These are phyloP conservation scores for Pythium coloratum DNA, from an alignment of 352 stramenopile species.

Conservation along the genomic window DNA sequence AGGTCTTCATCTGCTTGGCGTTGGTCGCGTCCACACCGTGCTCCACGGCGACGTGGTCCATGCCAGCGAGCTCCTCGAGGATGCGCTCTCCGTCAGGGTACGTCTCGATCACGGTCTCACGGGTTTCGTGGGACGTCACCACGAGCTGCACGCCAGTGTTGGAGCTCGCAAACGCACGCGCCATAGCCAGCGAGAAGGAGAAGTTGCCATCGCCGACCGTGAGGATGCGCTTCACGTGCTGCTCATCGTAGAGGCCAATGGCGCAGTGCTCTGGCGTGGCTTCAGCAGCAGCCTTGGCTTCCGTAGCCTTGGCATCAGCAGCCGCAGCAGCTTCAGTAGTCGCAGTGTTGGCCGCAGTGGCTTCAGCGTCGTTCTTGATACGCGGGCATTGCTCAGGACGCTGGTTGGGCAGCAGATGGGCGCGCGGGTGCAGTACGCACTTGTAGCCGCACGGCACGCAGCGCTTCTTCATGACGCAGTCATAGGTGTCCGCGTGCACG, in stretches of 20 bases:
- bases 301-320: background rate
- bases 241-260: slow-evolving; percentile 66
- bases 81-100: slow-evolving; percentile 90
- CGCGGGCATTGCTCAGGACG: slow-evolving; percentile 75
- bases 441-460: slow-evolving; percentile 90
- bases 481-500: slow-evolving; percentile 67
- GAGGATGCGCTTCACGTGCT: slow-evolving; percentile 57
- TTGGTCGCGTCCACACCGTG: slow-evolving; percentile 93
- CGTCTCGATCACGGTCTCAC: slow-evolving; percentile 80
- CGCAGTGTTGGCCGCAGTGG: background rate
- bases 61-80: slow-evolving; percentile 62
- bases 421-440: slow-evolving; percentile 62
- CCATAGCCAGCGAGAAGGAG: slow-evolving; percentile 92
- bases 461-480: slow-evolving; percentile 57
- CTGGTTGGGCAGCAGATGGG: slow-evolving; percentile 66
- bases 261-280: slow-evolving; percentile 10
- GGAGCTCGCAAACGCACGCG: slow-evolving; percentile 44
- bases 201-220: slow-evolving; percentile 97
- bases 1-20: slow-evolving; percentile 63
- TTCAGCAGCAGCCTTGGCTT: background rate
- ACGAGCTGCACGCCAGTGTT: slow-evolving; percentile 55
- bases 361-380: slow-evolving; percentile 25
- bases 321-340: background rate
- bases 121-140: slow-evolving; percentile 92
- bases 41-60: slow-evolving; percentile 63